Base-by-base conservation (phyloP, 2,329 filamentous ascomycete genomes). In the Ramularia collo-cygni region DNA sequence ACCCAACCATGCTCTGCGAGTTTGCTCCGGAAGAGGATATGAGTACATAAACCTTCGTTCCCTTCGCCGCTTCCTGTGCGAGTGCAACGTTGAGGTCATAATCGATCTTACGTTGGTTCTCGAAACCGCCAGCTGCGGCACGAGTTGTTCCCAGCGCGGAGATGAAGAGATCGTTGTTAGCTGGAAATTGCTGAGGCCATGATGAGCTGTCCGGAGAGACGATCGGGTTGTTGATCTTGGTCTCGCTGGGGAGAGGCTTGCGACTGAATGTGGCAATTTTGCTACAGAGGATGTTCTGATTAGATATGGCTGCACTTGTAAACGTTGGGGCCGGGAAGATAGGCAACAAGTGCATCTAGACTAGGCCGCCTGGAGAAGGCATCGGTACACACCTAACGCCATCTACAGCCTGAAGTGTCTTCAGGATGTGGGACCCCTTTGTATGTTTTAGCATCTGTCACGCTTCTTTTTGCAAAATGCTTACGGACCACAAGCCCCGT, bases 51-150 rank as follows among this genome's bases (percentile, higher is more conserved):
- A 81, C 82, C 50, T 77, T 77, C 8, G 77, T 75, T 26, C 86
- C 86, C 1, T 80, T 77, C 3, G 73, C 74, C 58, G 89, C 86
- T 0, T 83, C 79, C 45, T 75, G 74, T 3, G 85, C 88, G 16
- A 94, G 71, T 49, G 82, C 80, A 35, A 93, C 63, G 64, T 94
- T 94, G 31, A 95, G 71, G 57, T 92, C 87, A 59, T 88, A 77
- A 66, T 95, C 90, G 49, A 95, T 85, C 58, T 85, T 84, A 67
- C 86, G 83, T 66, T 95, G 90, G 46, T 81, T 79, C 18, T 79
- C 81, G 50, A 94, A 67, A 42, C 83, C 72, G 46, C 89, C 89
- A 0, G 87, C 88, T 9, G 73, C 71, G 0, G 70, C 82, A 35
- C 79, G 77, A 0, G 89, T 95, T 2, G 87, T 95, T 42, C 82